Percentiles rank a stretch among this genome's conserved stretches.
phyloP scores from a whole-genome alignment of 805 yeast genomes.

The Ogataea saltuana region DNA sequence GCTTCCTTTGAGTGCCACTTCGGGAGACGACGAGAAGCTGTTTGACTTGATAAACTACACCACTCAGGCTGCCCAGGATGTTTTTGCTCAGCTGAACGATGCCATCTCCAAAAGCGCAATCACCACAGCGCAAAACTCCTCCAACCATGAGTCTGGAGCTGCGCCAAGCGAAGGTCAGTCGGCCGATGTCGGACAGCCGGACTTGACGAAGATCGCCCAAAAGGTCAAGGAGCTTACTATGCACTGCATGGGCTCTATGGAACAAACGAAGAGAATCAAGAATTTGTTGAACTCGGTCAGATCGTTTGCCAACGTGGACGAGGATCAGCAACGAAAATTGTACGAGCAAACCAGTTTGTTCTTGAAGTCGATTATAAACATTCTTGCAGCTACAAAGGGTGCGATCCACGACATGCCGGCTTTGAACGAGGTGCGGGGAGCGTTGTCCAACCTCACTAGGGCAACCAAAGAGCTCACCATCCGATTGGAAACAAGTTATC shows the following conservation, averaged over 20 bases:
- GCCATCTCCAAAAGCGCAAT: conserved; percentile 68
- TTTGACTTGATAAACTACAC: conserved; percentile 33
- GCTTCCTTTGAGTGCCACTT: conserved; percentile 9
- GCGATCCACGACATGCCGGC: conserved; percentile 81
- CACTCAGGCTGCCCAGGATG: conserved; percentile 63
- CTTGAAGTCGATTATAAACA: conserved; percentile 78
- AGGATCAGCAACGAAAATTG: conserved; percentile 60
- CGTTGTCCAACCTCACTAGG: conserved; percentile 78
- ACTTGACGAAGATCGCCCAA: conserved; percentile 42
- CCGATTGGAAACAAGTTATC: conserved; percentile 69
- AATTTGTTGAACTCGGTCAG: conserved; percentile 53
- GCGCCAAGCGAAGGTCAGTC: not conserved
- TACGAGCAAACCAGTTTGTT: conserved; percentile 87
- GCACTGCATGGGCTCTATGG: conserved; percentile 79
- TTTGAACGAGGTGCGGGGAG: conserved; percentile 75
- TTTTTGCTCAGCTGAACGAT: conserved; percentile 68
- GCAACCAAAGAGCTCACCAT: conserved; percentile 91
- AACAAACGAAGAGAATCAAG: conserved; percentile 69
- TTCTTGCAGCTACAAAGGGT: conserved; percentile 78
- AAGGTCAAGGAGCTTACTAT: conserved; percentile 76
- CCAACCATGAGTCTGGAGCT: conserved; percentile 17
- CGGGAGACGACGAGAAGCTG: conserved; percentile 32
- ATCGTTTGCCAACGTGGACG: conserved; percentile 27
- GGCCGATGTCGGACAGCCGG: conserved; percentile 4
- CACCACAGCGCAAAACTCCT: conserved; percentile 44